These are phyloP conservation scores for Globisporangium orthogonon DNA, from an alignment of 352 stramenopile species.

Conservation along the genomic window DNA sequence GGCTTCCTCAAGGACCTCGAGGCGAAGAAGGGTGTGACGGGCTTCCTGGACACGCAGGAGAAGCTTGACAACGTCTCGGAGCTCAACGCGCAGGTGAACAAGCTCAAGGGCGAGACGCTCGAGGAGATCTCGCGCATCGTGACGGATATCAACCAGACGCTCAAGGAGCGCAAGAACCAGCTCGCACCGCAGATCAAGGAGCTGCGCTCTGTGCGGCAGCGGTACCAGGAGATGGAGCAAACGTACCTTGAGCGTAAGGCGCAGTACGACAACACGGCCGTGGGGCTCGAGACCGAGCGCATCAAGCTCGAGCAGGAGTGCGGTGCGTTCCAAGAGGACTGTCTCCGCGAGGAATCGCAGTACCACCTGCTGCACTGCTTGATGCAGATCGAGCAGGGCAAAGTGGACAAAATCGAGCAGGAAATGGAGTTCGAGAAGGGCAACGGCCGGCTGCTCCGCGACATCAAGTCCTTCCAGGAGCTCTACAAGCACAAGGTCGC, in stretches of 20 bases:
- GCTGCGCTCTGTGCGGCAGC: constrained; percentile 79
- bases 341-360: constrained; percentile 79
- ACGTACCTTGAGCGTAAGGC: constrained; percentile 83
- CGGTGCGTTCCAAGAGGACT: constrained; percentile 84
- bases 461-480: constrained; percentile 87
- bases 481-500: constrained; percentile 90
- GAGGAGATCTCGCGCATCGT: constrained; percentile 92
- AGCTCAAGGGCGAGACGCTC: constrained; percentile 89
- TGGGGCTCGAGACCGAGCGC: constrained; percentile 83
- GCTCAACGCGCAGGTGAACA: constrained; percentile 86
- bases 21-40: constrained; percentile 75
- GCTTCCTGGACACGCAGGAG: constrained; percentile 84
- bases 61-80: constrained; percentile 86
- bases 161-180: constrained; percentile 90
- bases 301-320: constrained; percentile 90
- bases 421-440: constrained; percentile 87
- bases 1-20: constrained; percentile 82
- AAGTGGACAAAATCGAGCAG: constrained; percentile 78
- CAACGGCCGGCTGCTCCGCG: constrained; percentile 62
- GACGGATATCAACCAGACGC: constrained; percentile 87
- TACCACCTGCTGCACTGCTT: constrained; percentile 84
- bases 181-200: constrained; percentile 91
- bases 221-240: constrained; percentile 89
- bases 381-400: constrained; percentile 60
- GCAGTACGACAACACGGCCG: constrained; percentile 86